Evolutionary conservation across 2,329 filamentous ascomycete species (phyloP).

Genomic region (Aspergillus pseudoglaucus): DNA sequence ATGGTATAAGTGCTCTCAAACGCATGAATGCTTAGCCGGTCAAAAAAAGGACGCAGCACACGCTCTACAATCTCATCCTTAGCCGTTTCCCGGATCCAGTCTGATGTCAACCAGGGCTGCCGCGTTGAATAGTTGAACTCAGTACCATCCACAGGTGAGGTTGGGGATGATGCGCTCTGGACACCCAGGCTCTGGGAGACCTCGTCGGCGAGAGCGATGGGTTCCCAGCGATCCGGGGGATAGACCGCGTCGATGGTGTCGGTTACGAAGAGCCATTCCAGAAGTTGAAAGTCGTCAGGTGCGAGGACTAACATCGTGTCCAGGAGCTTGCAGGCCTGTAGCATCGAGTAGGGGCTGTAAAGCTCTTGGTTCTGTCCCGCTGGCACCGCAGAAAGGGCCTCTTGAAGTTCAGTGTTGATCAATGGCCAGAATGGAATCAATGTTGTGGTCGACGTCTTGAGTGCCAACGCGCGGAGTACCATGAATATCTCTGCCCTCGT

Average conservation of each 20-base stretch:
- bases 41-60: conserved; percentile 81
- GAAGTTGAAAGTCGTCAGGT: conserved; percentile 95
- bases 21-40: conserved; percentile 81
- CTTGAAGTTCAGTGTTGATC: conserved; percentile 77
- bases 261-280: conserved; percentile 95
- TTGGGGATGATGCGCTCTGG: conserved; percentile 23
- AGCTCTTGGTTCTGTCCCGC: conserved; percentile 65
- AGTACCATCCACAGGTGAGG: conserved; percentile 20
- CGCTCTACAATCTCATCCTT: conserved; percentile 63
- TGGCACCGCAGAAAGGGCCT: conserved; percentile 67
- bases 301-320: conserved; percentile 80
- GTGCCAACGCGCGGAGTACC: conserved; percentile 71
- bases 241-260: conserved; percentile 97
- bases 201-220: conserved; percentile 75
- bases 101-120: conserved; percentile 37
- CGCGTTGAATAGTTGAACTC: conserved; percentile 26
- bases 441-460: conserved; percentile 73
- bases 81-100: conserved; percentile 47
- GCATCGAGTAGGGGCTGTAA: conserved; percentile 67
- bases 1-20: conserved; percentile 93
- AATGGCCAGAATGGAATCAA: conserved; percentile 84
- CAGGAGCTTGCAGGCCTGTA: conserved; percentile 91
- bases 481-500: conserved; percentile 88
- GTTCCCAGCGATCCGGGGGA: conserved; percentile 60
- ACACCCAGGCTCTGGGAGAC: conserved; percentile 68